phyloP scores from a whole-genome alignment of 75 land plant genomes.

The Sequoia sempervirens region DNA sequence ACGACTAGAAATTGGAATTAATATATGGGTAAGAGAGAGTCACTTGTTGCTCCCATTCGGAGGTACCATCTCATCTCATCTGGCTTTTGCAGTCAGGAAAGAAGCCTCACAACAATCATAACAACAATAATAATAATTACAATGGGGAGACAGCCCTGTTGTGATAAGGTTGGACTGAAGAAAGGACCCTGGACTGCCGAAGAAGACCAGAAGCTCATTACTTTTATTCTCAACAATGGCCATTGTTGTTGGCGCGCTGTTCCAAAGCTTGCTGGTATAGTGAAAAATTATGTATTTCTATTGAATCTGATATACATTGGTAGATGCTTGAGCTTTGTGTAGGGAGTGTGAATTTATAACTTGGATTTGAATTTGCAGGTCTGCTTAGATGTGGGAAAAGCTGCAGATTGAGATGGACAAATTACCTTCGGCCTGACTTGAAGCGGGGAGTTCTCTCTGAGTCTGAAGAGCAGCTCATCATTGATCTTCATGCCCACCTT shows the following conservation, averaged over 20 bases:
- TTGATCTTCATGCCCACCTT: constrained; percentile 72
- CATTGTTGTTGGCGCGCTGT: constrained; percentile 37
- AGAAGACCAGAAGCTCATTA: constrained; percentile 37
- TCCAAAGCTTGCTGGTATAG: constrained; percentile 35
- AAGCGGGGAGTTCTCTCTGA: constrained; percentile 68
- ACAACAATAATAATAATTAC: background rate
- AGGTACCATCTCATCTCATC: background rate
- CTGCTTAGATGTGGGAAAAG: constrained; percentile 73
- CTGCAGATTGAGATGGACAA: constrained; percentile 65
- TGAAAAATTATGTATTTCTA: background rate
- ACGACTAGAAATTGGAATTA: background rate
- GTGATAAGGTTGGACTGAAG: constrained; percentile 36
- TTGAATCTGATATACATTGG: background rate
- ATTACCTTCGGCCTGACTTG: constrained; percentile 71
- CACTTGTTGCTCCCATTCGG: background rate
- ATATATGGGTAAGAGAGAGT: too few species aligned
- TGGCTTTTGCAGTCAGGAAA: background rate
- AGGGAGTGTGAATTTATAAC: background rate
- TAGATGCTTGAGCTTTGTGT: background rate
- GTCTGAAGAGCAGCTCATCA: constrained; percentile 65
- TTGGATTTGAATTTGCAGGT: constrained; percentile 24
- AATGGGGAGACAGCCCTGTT: constrained; percentile 44
- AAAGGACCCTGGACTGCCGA: constrained; percentile 39
- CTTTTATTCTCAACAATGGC: constrained; percentile 30
- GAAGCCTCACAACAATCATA: background rate